Evolutionary conservation across 306 rosid genomes (phyloP).

Genomic region (Prunus dulcis): DNA sequence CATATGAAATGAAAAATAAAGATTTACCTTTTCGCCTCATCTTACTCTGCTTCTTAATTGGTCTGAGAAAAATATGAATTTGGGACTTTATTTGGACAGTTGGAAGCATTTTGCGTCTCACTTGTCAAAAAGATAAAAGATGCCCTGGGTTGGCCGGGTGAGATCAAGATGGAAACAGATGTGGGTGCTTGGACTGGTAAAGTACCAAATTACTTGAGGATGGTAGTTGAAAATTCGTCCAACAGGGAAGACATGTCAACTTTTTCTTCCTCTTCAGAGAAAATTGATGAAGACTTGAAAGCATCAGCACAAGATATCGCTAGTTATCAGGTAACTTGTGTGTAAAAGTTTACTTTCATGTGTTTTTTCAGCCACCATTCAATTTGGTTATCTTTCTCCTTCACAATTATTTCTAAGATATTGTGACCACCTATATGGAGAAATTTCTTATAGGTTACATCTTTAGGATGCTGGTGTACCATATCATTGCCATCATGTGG

Average conservation of each 20-base stretch:
- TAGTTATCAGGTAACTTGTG: constrained; percentile 73
- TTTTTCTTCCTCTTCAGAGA: constrained; percentile 33
- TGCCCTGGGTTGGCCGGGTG: constrained; percentile 69
- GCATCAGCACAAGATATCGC: constrained; percentile 69
- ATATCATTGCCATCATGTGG: not conserved
- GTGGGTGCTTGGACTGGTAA: constrained; percentile 77
- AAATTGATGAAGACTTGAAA: constrained; percentile 43
- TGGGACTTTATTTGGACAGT: constrained; percentile 38
- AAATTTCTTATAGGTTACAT: no score
- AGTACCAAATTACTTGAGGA: constrained; percentile 63
- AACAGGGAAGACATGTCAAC: constrained; percentile 39
- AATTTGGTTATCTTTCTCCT: not conserved
- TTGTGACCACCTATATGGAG: not conserved
- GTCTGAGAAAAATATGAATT: constrained; percentile 21
- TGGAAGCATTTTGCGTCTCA: constrained; percentile 59
- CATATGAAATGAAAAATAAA: not conserved
- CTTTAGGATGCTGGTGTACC: not conserved
- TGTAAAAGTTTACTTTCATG: constrained; percentile 6
- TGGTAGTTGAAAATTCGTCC: constrained; percentile 26
- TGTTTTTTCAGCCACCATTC: not conserved
- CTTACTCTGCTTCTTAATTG: constrained; percentile 1
- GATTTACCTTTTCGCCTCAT: not conserved
- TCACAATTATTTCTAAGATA: not conserved
- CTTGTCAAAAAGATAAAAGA: constrained; percentile 57
- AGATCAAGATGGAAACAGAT: constrained; percentile 48